phyloP scores from a whole-genome alignment of 805 yeast species.

The Schizosaccharomyces osmophilus region DNA sequence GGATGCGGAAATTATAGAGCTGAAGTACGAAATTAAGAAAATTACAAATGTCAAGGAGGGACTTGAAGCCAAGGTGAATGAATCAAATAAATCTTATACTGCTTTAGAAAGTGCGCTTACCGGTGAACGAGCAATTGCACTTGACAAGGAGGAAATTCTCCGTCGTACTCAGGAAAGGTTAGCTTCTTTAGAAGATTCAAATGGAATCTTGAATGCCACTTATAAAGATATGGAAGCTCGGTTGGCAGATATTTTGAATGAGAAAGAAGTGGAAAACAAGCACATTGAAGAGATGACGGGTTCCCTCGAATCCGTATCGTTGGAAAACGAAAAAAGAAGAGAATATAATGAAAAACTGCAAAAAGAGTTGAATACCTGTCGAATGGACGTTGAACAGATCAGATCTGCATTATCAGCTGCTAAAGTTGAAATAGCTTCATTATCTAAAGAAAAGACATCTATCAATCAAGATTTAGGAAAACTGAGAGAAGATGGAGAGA shows the following conservation, averaged over 20 bases:
- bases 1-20: slow-evolving; percentile 14
- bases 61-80: slow-evolving; percentile 10
- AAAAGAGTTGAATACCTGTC: background rate
- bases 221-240: background rate
- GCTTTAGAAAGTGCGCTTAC: slow-evolving; percentile 15
- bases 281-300: background rate
- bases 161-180: slow-evolving; percentile 21
- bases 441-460: background rate
- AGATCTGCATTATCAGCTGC: background rate
- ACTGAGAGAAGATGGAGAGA: background rate
- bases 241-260: background rate
- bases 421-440: background rate
- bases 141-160: slow-evolving; percentile 25
- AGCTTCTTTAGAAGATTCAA: slow-evolving; percentile 12
- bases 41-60: slow-evolving; percentile 12
- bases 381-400: background rate
- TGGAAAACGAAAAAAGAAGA: background rate
- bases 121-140: slow-evolving; percentile 20
- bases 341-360: background rate
- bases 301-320: background rate
- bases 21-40: slow-evolving; percentile 12
- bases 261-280: background rate
- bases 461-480: background rate
- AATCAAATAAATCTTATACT: slow-evolving; percentile 11
- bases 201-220: background rate